Conservation (phyloP, 768 basidiomycete genomes). For the Lactarius psammicola region DNA sequence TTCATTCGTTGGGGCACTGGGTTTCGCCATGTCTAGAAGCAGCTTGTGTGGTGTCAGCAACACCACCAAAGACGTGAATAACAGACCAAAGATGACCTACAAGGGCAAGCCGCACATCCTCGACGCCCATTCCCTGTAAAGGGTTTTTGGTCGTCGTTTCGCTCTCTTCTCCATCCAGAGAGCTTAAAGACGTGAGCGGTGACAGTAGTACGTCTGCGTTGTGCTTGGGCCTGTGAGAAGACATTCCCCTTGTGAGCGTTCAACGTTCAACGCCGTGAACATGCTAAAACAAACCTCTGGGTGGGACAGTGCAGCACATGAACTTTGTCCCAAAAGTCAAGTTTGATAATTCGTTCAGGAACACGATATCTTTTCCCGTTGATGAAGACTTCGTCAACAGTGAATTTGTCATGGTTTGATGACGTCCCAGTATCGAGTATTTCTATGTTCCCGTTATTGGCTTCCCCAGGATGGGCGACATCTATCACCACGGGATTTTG, state of each 20-base stretch:
- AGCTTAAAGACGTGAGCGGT: conserved; percentile 33
- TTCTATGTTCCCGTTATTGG: conserved; percentile 92
- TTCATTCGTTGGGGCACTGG: conserved; percentile 8
- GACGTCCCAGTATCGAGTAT: conserved; percentile 67
- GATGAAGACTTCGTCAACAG: conserved; percentile 80
- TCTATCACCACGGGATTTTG: conserved; percentile 66
- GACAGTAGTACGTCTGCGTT: conserved; percentile 30
- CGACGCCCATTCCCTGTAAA: conserved; percentile 20
- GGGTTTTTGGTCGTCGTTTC: conserved; percentile 13
- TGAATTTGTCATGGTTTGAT: conserved; percentile 46
- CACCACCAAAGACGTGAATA: neutral
- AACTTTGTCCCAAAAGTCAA: conserved; percentile 95
- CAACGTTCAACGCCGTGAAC: neutral
- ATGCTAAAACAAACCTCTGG: conserved; percentile 15
- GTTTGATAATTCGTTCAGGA: conserved; percentile 84
- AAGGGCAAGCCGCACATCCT: conserved; percentile 27
- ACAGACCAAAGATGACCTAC: conserved; percentile 11
- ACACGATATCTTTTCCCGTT: conserved; percentile 90
- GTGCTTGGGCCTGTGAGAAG: conserved; percentile 17
- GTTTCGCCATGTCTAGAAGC: conserved; percentile 26
- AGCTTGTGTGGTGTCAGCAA: conserved; percentile 16
- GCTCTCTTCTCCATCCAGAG: conserved; percentile 26
- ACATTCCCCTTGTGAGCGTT: conserved; percentile 1
- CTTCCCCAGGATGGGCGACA: conserved; percentile 66
- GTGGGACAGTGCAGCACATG: conserved; percentile 9